These are phyloP conservation scores for Harringtonia aguacate DNA, from an alignment of 2,329 filamentous ascomycete genomes.

Conservation along the genomic window DNA sequence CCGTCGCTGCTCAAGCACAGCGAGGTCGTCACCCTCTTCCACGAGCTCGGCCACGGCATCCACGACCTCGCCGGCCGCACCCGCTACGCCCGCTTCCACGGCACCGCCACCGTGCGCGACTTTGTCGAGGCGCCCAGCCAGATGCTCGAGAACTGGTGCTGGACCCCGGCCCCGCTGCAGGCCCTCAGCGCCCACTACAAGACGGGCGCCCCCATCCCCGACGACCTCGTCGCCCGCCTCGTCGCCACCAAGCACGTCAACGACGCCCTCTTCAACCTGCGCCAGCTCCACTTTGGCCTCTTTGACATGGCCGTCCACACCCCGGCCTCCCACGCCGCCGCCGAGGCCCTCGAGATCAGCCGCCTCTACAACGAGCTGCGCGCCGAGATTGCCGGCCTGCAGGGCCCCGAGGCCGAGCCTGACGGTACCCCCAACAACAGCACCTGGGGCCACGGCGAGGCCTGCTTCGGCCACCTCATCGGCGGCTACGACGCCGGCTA, in stretches of 20 bases:
- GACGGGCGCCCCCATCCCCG: conserved; percentile 58
- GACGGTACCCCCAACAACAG: conserved; percentile 28
- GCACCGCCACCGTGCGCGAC: conserved; percentile 54
- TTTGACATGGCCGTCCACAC: conserved; percentile 78
- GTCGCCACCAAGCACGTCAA: conserved; percentile 74
- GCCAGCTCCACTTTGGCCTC: conserved; percentile 70
- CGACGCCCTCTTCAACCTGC: conserved; percentile 65
- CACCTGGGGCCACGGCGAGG: conserved; percentile 67
- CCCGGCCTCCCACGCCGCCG: conserved; percentile 55
- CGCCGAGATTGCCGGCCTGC: conserved; percentile 59
- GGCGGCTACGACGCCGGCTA: conserved; percentile 80
- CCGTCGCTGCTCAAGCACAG: conserved; percentile 73
- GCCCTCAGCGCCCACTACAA: conserved; percentile 65
- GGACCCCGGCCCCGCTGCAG: conserved; percentile 54
- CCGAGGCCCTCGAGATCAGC: conserved; percentile 54
- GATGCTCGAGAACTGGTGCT: conserved; percentile 71
- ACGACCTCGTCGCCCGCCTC: conserved; percentile 62
- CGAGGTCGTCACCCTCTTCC: conserved; percentile 74
- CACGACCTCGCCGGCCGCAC: conserved; percentile 56
- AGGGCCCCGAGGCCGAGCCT: conserved; percentile 60
- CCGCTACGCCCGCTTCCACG: conserved; percentile 56
- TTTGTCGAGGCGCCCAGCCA: conserved; percentile 64
- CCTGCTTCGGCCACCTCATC: conserved; percentile 73
- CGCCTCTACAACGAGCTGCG: conserved; percentile 63
- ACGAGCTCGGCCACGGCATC: conserved; percentile 63